Evolutionary conservation across 2,329 filamentous ascomycete genomes (phyloP), one percentile per base, ranked within the genome.

Genomic region (Setomelanomma holmii): DNA sequence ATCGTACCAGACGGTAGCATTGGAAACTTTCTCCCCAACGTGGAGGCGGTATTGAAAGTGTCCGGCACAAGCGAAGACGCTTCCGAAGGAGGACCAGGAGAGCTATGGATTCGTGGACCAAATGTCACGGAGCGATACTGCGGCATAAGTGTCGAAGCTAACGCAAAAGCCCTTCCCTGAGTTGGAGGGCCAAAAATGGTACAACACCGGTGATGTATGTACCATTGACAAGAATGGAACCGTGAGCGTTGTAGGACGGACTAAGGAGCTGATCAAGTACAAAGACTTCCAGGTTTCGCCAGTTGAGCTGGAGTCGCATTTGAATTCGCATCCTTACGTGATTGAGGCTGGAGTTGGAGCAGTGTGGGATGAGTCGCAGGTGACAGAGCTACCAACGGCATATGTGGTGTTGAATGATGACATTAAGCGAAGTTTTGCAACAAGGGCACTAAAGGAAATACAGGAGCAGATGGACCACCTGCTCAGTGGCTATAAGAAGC

Each of bases 231-330:
- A 81, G 30, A 81, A 88, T 44, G 89, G 89, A 21, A 89, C 93
- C 66, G 88, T 95, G 63, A 95, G 86, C 76, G 91, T 96, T 69
- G 93, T 91, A 0, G 92, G 96, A 67, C 86, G 91, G 4, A 64
- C 65, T 10, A 71, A 71, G 41, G 67, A 63, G 39, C 41, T 61
- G 1, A 61, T 63, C 12, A 63, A 63, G 35, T 59, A 61, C 49
- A 63, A 61, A 34, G 60, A 53, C 7, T 60, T 61, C 49, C 60
- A 63, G 22, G 51, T 61, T 3, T 40, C 45, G 11, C 60, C 60
- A 1, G 17, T 46, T 2, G 55, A 63, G 48, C 51, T 63, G 1
- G 60, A 63, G 22, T 22, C 40, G 6, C 44, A 56, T n/a, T 33
- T 63, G 38, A 49, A 53, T 27, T 42, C 52, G 20, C 56, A 62